phyloP scores from a whole-genome alignment of 441 rosid genomes.

The Gossypium armourianum region DNA sequence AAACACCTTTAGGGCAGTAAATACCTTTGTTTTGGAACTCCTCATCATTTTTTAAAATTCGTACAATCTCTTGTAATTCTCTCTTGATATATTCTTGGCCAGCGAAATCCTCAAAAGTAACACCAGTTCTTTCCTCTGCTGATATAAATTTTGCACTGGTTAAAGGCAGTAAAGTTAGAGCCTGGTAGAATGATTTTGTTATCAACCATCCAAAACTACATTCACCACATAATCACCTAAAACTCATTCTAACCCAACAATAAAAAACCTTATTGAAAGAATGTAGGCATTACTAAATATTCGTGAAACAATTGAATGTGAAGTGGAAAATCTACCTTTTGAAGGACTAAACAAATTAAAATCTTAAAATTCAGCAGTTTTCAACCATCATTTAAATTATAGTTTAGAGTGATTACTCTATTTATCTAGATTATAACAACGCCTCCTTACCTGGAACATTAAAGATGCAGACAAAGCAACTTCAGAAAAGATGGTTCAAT shows the following conservation, averaged over 20 bases:
- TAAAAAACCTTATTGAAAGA: background rate
- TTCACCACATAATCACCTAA: slow-evolving; percentile 5
- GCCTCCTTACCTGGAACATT: background rate
- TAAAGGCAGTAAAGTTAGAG: slow-evolving; percentile 21
- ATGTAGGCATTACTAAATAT: background rate
- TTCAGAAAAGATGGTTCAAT: slow-evolving; percentile 1
- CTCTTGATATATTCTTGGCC: slow-evolving; percentile 92
- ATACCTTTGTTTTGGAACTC: slow-evolving; percentile 84
- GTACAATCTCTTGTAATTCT: slow-evolving; percentile 81
- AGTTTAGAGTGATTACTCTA: slow-evolving; percentile 6
- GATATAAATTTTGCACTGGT: slow-evolving; percentile 84
- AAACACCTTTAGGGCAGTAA: slow-evolving; percentile 93
- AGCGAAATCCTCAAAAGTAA: slow-evolving; percentile 92
- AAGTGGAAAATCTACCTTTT: background rate
- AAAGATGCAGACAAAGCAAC: background rate
- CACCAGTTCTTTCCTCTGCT: slow-evolving; percentile 87
- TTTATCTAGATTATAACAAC: background rate
- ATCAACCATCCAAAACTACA: background rate
- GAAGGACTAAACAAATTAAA: background rate
- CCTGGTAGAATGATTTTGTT: slow-evolving; percentile 4
- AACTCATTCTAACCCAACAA: slow-evolving; percentile 6
- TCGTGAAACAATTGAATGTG: background rate
- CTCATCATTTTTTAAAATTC: slow-evolving; percentile 76
- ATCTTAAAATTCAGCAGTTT: background rate
- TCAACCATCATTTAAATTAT: slow-evolving; percentile 7